phyloP scores from a whole-genome alignment of 2,329 filamentous ascomycete species.

The Tolypocladium pustulatum region DNA sequence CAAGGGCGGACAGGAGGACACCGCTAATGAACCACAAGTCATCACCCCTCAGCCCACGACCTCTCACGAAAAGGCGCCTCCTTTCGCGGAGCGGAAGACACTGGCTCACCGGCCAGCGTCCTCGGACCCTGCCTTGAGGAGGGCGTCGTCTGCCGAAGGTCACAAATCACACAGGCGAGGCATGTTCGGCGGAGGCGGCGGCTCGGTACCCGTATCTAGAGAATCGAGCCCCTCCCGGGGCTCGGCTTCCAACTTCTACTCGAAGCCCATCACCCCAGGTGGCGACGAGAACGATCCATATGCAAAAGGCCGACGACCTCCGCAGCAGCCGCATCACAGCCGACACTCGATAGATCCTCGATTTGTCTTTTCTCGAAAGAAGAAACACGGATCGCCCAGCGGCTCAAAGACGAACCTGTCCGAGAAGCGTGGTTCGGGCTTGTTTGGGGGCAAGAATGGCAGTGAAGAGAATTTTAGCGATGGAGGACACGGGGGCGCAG shows the following conservation, averaged over 20 bases:
- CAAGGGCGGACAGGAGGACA: constrained; percentile 18
- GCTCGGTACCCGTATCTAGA: constrained; percentile 47
- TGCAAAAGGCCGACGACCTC: constrained; percentile 66
- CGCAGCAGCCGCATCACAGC: constrained; percentile 53
- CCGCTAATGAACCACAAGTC: constrained; percentile 28
- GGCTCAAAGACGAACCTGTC: constrained; percentile 41
- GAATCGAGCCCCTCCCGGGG: constrained; percentile 56
- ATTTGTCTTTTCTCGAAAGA: constrained; percentile 74
- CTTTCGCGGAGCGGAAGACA: constrained; percentile 27
- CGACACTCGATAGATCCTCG: constrained; percentile 60
- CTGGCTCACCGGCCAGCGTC: constrained; percentile 32
- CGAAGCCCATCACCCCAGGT: constrained; percentile 66
- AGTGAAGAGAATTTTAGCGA: constrained; percentile 20
- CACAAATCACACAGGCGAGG: constrained; percentile 38
- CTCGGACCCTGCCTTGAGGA: constrained; percentile 29
- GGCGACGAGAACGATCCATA: constrained; percentile 81
- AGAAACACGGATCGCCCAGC: constrained; percentile 50
- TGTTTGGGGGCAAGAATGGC: constrained; percentile 24
- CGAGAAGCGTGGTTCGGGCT: constrained; percentile 42
- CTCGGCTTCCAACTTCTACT: constrained; percentile 52
- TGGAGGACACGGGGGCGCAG: constrained; percentile 15
- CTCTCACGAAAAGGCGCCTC: constrained; percentile 40
- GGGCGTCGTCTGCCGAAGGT: constrained; percentile 29
- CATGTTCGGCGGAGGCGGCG: constrained; percentile 41
- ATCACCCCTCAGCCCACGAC: constrained; percentile 60